Evolutionary conservation across 140 eudicot genomes (phyloP), one percentile per base, ranked within the genome.

Genomic region (Erigeron philadelphicus): DNA sequence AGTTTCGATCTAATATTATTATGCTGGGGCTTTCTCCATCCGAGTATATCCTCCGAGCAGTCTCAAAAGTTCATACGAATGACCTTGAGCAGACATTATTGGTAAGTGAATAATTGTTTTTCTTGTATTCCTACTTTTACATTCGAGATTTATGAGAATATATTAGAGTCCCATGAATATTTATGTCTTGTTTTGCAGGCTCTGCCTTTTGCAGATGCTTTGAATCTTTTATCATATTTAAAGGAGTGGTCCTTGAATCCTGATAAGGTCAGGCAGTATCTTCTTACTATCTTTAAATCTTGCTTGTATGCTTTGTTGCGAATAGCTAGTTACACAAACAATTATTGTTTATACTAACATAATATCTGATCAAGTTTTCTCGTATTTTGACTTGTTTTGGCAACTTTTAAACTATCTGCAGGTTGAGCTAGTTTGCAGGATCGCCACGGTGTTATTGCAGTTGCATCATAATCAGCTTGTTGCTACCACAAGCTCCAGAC

Each of bases 401-500:
- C 43, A 61, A 45, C 23, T 59, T 66, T 16, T 54, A 55, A 42
- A 68, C 15, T 72, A 56, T 40, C 16, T 81, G 80, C 87, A 93
- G 98, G 90, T 87, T 80, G 96, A 93, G 82, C 87, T 93, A 61
- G 93, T 93, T 9, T 85, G 96, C 79, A 84, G 96, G 78, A 83
- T 89, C 44, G 84, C 84, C 15, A 80, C 88, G 16, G 75, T 89
- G 74, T 75, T 93, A 56, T 47, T 93, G 78, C 96, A 89, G 74
- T 54, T 90, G 78, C 94, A 93, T 83, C 84, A 87, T 61, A 75
- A 87, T 68, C 99, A 93, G 83, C 79, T 93, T 47, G 73, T 87
- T 64, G 84, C 93, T 46, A 89, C 99, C 19, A 76, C 82, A 47
- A 68, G 87, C 57, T 90, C 97, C 67, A 80, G 86, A 68, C 92